Conservation (phyloP, 2,329 filamentous ascomycete genomes). For the Cryphonectria parasitica region DNA sequence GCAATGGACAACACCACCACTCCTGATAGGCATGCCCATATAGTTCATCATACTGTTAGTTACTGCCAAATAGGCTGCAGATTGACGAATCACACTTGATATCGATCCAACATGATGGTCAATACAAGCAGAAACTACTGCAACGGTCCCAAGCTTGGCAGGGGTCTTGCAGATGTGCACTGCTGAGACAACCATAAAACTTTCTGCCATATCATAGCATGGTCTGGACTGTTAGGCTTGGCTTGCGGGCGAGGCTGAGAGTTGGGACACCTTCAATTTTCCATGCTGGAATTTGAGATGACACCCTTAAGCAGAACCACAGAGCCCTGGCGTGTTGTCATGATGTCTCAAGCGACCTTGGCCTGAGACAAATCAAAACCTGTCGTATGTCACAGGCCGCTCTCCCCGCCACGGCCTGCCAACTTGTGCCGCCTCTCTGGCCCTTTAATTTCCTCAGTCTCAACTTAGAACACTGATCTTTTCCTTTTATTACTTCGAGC, state of each 20-base stretch:
- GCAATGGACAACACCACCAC: not conserved
- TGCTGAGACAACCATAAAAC: not conserved
- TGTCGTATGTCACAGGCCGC: not conserved
- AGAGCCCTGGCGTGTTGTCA: not conserved
- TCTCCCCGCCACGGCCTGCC: not conserved
- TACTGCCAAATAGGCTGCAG: not conserved
- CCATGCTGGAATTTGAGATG: not conserved
- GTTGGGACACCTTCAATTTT: not conserved
- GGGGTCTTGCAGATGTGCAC: not conserved
- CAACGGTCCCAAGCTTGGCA: not conserved
- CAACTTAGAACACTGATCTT: not conserved
- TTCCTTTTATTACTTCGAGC: not conserved
- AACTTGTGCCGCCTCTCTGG: not conserved
- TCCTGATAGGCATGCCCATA: too few relatives aligned
- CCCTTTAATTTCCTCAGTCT: constrained; percentile 2
- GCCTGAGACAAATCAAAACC: not conserved
- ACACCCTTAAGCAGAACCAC: not conserved
- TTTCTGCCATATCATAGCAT: too few relatives aligned
- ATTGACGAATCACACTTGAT: not conserved
- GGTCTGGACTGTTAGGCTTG: too few relatives aligned
- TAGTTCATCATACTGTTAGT: not conserved
- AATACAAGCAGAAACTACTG: not conserved
- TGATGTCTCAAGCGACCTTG: not conserved
- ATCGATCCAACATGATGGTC: not conserved
- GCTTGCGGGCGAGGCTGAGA: not conserved